A percentile compares a stretch with the other conserved stretches of the same genome.
These are phyloP conservation scores for Ophiocordyceps australis DNA, from an alignment of 2,329 filamentous ascomycete species.

Conservation along the genomic window DNA sequence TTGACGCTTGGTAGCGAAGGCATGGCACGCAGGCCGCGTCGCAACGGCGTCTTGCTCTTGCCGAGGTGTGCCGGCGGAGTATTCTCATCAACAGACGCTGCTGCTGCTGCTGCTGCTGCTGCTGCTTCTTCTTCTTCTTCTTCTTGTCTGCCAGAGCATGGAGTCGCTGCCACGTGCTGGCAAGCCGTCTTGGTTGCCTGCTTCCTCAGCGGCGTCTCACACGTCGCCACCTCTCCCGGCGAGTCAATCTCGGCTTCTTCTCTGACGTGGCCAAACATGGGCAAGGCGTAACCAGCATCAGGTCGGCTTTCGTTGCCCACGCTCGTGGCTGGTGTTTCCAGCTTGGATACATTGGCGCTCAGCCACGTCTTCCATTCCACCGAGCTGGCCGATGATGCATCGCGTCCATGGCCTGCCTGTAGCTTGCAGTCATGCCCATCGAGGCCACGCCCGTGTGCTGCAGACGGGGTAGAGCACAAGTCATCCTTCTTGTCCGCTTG, in stretches of 20 bases:
- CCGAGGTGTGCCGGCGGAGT: slow-evolving; percentile 1
- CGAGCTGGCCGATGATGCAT: slow-evolving; percentile 24
- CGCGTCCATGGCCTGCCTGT: slow-evolving; percentile 10
- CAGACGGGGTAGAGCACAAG: too few species aligned
- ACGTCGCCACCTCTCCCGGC: slow-evolving; percentile 4
- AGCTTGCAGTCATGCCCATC: slow-evolving; percentile 2
- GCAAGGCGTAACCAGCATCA: slow-evolving; percentile 2
- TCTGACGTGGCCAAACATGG: slow-evolving; percentile 21
- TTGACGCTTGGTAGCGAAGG: slow-evolving; percentile 8
- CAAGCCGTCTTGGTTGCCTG: too few species aligned
- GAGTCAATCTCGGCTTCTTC: slow-evolving; percentile 30
- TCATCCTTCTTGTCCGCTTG: too few species aligned
- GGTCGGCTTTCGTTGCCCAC: slow-evolving; percentile 2
- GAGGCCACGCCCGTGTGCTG: not conserved
- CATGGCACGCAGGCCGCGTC: slow-evolving; percentile 6
- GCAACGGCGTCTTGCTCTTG: slow-evolving; percentile 2
- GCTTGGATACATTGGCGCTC: slow-evolving; percentile 28
- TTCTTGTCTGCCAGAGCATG: too few species aligned
- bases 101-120: too few species aligned
- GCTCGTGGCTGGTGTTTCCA: slow-evolving; percentile 14
- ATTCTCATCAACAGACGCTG: slow-evolving; percentile 3
- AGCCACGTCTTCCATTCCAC: slow-evolving; percentile 37
- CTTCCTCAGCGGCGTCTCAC: too few species aligned
- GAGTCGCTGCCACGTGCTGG: too few species aligned
- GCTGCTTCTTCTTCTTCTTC: too few species aligned